Percentiles rank a stretch among this genome's conserved stretches.
Evolutionary conservation across 805 yeast genomes (phyloP).

Genomic region (Metschnikowia corniflorae): DNA sequence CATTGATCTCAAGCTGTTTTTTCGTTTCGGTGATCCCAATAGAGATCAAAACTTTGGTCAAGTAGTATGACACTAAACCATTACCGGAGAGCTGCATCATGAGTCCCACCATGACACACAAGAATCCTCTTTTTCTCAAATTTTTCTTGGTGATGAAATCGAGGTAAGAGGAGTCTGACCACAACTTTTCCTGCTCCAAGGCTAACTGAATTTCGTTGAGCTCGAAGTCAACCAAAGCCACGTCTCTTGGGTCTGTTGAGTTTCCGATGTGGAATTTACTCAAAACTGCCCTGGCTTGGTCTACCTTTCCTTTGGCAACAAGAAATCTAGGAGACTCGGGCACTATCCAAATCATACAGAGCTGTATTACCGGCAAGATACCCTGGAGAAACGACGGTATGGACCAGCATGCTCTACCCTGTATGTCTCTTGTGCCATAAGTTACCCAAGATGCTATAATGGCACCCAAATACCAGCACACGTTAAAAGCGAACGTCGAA

Average conservation of each 20-base stretch:
- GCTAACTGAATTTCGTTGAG: constrained; percentile 24
- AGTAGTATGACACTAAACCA: constrained; percentile 50
- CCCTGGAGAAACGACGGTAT: constrained; percentile 53
- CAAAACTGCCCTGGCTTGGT: constrained; percentile 42
- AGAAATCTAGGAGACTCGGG: constrained; percentile 52
- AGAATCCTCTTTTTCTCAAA: constrained; percentile 40
- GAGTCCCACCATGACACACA: constrained; percentile 29
- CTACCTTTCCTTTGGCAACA: constrained; percentile 38
- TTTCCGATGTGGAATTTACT: constrained; percentile 40
- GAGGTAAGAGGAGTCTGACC: constrained; percentile 29
- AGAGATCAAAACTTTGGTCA: constrained; percentile 46
- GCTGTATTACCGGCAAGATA: constrained; percentile 43
- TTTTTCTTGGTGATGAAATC: constrained; percentile 38
- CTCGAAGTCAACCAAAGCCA: constrained; percentile 20
- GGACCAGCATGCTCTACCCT: constrained; percentile 42
- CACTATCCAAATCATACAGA: constrained; percentile 21
- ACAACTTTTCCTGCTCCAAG: constrained; percentile 37
- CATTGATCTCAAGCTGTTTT: constrained; percentile 47
- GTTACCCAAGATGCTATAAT: constrained; percentile 50
- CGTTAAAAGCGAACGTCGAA: constrained; percentile 41
- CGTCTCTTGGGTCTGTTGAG: constrained; percentile 22
- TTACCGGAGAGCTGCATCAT: constrained; percentile 50
- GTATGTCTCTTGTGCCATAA: constrained; percentile 39
- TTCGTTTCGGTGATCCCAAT: constrained; percentile 46
- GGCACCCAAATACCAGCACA: constrained; percentile 53